phyloP scores from a whole-genome alignment of 2,329 filamentous ascomycete species.

The Stemphylium beticola region DNA sequence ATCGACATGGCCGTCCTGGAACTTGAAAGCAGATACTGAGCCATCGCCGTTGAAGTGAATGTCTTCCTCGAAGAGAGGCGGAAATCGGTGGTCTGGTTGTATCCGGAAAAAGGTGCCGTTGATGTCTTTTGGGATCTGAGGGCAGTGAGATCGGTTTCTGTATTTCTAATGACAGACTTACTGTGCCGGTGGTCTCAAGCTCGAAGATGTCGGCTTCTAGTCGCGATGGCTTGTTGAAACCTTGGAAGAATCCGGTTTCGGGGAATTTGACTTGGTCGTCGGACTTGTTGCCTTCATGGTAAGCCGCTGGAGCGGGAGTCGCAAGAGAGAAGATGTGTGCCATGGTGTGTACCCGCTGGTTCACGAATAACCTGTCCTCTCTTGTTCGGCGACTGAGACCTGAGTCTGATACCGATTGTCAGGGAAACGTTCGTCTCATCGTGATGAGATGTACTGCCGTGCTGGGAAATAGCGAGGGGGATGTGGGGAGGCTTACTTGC shows the following conservation, averaged over 20 bases:
- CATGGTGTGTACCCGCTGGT: slow-evolving; percentile 22
- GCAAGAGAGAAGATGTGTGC: slow-evolving; percentile 45
- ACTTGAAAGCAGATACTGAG: slow-evolving; percentile 51
- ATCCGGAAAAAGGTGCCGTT: slow-evolving; percentile 55
- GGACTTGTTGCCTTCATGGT: slow-evolving; percentile 29
- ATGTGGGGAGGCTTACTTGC: slow-evolving; percentile 22
- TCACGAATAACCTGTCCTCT: background rate
- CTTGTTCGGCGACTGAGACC: background rate
- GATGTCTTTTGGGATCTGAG: slow-evolving; percentile 50
- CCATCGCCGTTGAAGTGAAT: slow-evolving; percentile 58
- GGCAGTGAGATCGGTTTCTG: background rate
- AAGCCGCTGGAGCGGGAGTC: slow-evolving; percentile 29
- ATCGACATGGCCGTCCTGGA: slow-evolving; percentile 51
- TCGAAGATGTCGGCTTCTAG: slow-evolving; percentile 51
- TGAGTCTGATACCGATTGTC: background rate
- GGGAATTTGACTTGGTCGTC: slow-evolving; percentile 43
- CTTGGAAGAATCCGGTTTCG: slow-evolving; percentile 45
- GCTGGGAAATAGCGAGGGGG: background rate
- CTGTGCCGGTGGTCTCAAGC: slow-evolving; percentile 48
- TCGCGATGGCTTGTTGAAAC: slow-evolving; percentile 50
- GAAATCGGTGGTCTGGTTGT: slow-evolving; percentile 57
- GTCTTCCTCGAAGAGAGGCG: slow-evolving; percentile 62
- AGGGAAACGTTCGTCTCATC: background rate
- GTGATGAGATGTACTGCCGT: slow-evolving; percentile 12
- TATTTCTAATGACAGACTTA: slow-evolving; percentile 1